phyloP scores from a whole-genome alignment of 2,329 filamentous ascomycete genomes.

The Aspergillus sp. region DNA sequence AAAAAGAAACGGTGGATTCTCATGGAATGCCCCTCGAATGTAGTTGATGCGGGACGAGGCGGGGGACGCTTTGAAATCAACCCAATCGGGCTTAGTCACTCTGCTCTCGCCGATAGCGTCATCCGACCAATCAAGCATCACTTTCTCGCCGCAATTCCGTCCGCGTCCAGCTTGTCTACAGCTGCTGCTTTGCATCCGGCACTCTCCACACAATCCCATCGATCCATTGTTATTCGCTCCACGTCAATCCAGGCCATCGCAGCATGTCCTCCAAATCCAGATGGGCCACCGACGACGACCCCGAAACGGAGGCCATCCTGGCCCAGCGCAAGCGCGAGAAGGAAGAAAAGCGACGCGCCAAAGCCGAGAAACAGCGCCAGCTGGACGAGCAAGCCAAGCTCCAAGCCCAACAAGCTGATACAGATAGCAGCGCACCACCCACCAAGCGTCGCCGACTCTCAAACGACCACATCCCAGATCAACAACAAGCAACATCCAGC shows the following conservation, averaged over 20 bases:
- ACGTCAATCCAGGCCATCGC: not conserved
- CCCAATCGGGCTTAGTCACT: constrained; percentile 6
- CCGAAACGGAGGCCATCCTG: constrained; percentile 70
- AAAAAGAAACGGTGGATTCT: not conserved
- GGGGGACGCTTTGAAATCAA: constrained; percentile 33
- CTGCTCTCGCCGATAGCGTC: constrained; percentile 26
- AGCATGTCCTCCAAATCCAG: constrained; percentile 71
- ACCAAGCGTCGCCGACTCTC: constrained; percentile 65
- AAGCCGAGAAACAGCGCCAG: constrained; percentile 76
- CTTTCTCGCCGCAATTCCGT: not conserved
- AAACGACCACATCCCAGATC: constrained; percentile 41
- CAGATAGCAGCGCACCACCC: constrained; percentile 44
- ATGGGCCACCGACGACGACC: constrained; percentile 78
- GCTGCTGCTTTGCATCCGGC: not conserved
- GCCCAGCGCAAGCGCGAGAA: constrained; percentile 76
- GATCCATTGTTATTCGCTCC: constrained; percentile 17
- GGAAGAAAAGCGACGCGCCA: constrained; percentile 82
- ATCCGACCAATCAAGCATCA: constrained; percentile 19
- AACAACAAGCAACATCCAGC: constrained; percentile 29
- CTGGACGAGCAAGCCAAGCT: constrained; percentile 53
- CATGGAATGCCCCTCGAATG: not conserved
- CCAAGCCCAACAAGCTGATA: constrained; percentile 29
- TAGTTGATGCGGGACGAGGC: constrained; percentile 14
- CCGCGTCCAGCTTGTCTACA: not conserved
- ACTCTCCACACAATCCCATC: constrained; percentile 16